Evolutionary conservation across 257 asterid species (phyloP), one percentile per base, ranked within the genome.

Genomic region (Petrea volubilis): DNA sequence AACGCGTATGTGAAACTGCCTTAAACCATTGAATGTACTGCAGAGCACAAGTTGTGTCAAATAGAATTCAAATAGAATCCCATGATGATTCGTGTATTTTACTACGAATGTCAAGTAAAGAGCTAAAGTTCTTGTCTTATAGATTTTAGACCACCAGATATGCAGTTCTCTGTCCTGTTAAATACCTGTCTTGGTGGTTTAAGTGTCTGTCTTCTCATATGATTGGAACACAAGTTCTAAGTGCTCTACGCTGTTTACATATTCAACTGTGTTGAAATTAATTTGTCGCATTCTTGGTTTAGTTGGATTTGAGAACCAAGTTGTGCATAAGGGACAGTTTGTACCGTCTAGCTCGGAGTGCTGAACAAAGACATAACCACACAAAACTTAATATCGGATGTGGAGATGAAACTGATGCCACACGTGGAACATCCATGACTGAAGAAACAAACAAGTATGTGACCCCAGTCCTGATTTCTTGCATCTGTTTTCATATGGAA

Each of bases 321-420:
- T 80, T 93, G 68, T 89, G 96, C 87, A 87, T 93, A 82, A 82
- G 96, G 80, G 98, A 91, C 67, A 86, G 98, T 82, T 78, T 93
- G 65, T 91, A 87, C 82, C 96, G 97, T 70, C 77, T 93, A 75
- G 98, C 98, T 47, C 77, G 71, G 60, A 86, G 91, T 89, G 96
- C 98, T 78, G 91, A 84, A 78, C 93, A 82, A 47, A 86, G 97
- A 68, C 91, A 88, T 58, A 77, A 77, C 72, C 80, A 43, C 47
- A 77, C 71, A 60, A 70, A 71, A 75, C 33, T 70, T 64, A 74
- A 76, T 29, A 74, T 43, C 51, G 71, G 74, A 62, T 64, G 44
- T 70, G 84, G 75, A 72, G 82, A 60, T 50, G 78, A 66, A 68
- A 60, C 70, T 55, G 79, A 78, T 15, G 66, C 61, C 41, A 66